Evolutionary conservation across 2,329 filamentous ascomycete species (phyloP).

Genomic region (Paecilomyces variotii): DNA sequence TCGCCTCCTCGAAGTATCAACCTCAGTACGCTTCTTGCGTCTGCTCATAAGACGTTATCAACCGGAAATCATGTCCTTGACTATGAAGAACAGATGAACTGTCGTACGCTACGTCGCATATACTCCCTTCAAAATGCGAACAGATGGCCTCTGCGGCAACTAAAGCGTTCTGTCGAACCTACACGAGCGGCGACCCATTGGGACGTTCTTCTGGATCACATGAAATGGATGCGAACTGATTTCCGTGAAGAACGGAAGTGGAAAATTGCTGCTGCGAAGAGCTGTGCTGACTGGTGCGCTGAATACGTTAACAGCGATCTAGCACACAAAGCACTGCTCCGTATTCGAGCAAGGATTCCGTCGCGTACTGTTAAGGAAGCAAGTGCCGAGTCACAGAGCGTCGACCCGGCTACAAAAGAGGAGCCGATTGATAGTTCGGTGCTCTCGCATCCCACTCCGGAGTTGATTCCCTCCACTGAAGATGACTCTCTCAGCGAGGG

Average conservation of each 20-base stretch:
- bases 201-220: slow-evolving; percentile 81
- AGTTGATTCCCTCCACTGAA: slow-evolving; percentile 57
- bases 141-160: slow-evolving; percentile 85
- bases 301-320: slow-evolving; percentile 64
- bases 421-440: slow-evolving; percentile 24
- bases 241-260: slow-evolving; percentile 91
- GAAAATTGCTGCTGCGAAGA: slow-evolving; percentile 76
- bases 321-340: slow-evolving; percentile 58
- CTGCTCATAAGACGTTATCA: slow-evolving; percentile 81
- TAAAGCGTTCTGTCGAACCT: slow-evolving; percentile 77
- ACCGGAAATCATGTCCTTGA: slow-evolving; percentile 78
- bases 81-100: slow-evolving; percentile 79
- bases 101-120: slow-evolving; percentile 74
- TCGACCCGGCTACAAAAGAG: slow-evolving; percentile 23
- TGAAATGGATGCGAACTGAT: slow-evolving; percentile 97
- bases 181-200: slow-evolving; percentile 67
- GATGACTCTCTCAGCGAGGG: slow-evolving; percentile 48
- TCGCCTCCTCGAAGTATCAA: slow-evolving; percentile 46
- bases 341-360: slow-evolving; percentile 47
- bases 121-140: slow-evolving; percentile 87
- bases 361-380: slow-evolving; percentile 17
- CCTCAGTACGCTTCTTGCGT: slow-evolving; percentile 65
- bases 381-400: slow-evolving; percentile 18
- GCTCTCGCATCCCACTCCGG: slow-evolving; percentile 52
- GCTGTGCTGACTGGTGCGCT: slow-evolving; percentile 72